Base-by-base conservation (phyloP, 1,284 basidiomycete species). In the Paramarasmius palmivorus region DNA sequence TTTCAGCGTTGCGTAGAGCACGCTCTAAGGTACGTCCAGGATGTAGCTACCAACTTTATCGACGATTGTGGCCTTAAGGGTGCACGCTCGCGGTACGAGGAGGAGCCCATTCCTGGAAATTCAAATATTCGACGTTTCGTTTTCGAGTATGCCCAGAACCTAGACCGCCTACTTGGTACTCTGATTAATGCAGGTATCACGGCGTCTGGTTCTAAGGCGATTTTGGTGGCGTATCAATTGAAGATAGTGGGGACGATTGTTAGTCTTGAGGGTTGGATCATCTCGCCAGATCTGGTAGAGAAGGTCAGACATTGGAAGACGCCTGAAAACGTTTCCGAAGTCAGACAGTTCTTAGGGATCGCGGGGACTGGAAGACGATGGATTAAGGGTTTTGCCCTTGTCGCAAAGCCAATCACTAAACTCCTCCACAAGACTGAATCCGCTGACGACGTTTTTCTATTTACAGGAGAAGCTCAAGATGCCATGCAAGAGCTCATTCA, bases 331-430 rank as follows among this genome's bases (percentile, higher is more conserved):
- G 55, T 69, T 2, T 54, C 64, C 0, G 66, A 73, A 41, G 63
- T 75, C 1, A 57, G 66, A 0, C 60, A 61, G 2, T 75, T 75
- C 38, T 54, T 75, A 1, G 69, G 71, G 1, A 56, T 63, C 0
- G 61, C 61, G 0, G 69, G 72, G 0, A 61, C 65, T 2, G 60
- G 61, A 0, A 23, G 68, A 0, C 56, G 56, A 10, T 74, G 67
- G 65, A 71, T 74, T 9, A 49, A 59, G 29, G 59, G 61, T 2
- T 74, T 68, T 53, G 59, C 68, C 0, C 9, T 65, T 4, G 64
- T 66, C 12, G 68, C 65, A 26, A 62, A 63, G 53, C 70, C 66
- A 0, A 59, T 73, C 3, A 69, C 63, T 0, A 2, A 52, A 1
- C 59, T 73, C 0, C 49, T 61, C 2, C 42, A 57, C 15, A 39